Evolutionary conservation across 352 stramenopile genomes (phyloP), one percentile per base, ranked within the genome.

Genomic region (Phytophthora cryptogea): DNA sequence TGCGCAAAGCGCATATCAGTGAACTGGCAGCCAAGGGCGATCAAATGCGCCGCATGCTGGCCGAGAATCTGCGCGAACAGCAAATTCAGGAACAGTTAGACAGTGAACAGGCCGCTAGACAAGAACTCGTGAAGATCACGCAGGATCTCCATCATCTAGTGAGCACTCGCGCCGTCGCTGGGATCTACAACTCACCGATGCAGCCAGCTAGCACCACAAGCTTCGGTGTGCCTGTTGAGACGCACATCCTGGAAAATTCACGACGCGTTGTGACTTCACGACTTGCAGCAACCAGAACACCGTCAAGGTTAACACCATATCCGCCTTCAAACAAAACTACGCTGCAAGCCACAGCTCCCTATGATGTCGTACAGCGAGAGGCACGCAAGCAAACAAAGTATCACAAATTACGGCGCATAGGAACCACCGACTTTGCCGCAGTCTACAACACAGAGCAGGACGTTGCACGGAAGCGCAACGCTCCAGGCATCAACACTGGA

Each of bases 81-180:
- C 66, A 80, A 42, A 50, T 85, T 36, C 61, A 78, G 4, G 76
- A 88, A 41, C 53, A 76, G 10, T 28, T 62, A 10, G 49, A 66
- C 0, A 73, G 61, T 10, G 63, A 83, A 9, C 35, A 71, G 8
- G 73, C 70, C 23, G 73, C 73, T 0, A 54, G 72, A 44, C 59
- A 72, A 37, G 81, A 89, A 43, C 66, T 89, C 0, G 59, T 71
- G 20, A 63, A 83, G 20, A 71, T 89, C 47, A 78, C 81, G 0
- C 75, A 81, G 56, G 69, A 88, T 46, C 61, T 89, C 9, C 81
- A 89, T 45, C 79, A 91, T 37, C 63, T 89, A 10, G 67, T 88
- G 11, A 87, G 81, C 27, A 89, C 76, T 5, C 73, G 63, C 1
- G 50, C 71, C 13, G 70, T 86, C 11, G 42, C 81, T 9, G 81